Conservation (phyloP, 352 stramenopile genomes). For the Phytophthora uliginosa region DNA sequence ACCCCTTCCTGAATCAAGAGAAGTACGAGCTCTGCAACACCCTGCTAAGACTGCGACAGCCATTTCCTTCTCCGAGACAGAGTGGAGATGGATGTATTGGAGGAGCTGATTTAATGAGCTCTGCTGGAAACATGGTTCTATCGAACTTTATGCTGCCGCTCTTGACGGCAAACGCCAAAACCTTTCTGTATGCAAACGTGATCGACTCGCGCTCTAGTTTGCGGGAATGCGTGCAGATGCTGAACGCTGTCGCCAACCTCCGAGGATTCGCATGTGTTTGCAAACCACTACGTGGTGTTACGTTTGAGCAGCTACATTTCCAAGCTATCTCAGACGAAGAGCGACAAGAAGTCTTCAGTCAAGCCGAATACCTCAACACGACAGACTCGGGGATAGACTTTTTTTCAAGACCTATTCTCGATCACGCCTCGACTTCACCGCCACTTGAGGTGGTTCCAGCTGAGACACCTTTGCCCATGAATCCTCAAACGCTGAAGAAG, state of each 20-base stretch:
- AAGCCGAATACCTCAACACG: conserved; percentile 11
- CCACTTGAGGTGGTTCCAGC: conserved; percentile 3
- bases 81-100: conserved; percentile 3
- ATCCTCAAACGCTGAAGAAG: conserved; percentile 11
- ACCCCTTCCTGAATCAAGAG: conserved; percentile 52
- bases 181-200: conserved; percentile 75
- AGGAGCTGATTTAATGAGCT: neutral
- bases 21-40: conserved; percentile 75
- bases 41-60: conserved; percentile 54
- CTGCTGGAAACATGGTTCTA: conserved; percentile 41
- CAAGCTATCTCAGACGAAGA: conserved; percentile 38
- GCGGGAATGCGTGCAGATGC: conserved; percentile 66
- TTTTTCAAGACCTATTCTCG: conserved; percentile 39
- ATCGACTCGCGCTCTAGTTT: conserved; percentile 78
- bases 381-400: conserved; percentile 21
- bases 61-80: conserved; percentile 18
- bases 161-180: conserved; percentile 67
- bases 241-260: conserved; percentile 75
- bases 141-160: conserved; percentile 76
- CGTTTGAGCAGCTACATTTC: conserved; percentile 64
- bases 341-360: neutral
- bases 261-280: conserved; percentile 66
- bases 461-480: neutral
- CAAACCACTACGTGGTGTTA: conserved; percentile 56
- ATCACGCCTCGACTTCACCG: conserved; percentile 11